Evolutionary conservation across 1,284 basidiomycete genomes (phyloP), one percentile per base, ranked within the genome.

Genomic region (Peniophora sp.): DNA sequence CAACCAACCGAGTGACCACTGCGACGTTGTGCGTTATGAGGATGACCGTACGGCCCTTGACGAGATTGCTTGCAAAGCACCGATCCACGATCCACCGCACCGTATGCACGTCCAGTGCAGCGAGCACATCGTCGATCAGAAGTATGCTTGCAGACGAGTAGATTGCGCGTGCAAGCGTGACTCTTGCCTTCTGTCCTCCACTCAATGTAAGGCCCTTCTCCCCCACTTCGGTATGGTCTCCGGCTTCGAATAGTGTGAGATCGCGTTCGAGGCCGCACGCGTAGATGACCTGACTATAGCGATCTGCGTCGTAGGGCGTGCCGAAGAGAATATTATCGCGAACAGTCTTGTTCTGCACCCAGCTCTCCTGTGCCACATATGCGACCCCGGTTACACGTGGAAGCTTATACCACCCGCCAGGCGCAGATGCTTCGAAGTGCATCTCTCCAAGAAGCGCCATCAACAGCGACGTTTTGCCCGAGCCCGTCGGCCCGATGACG

Each of bases 71-170:
- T 43, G 68, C 65, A 64, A 92, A 78, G 57, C 87, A 85, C 48
- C 88, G 78, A n/a, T 89, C 79, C 10, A 90, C 79, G 52, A 92
- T 83, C 78, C 79, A 89, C 55, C 79, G 79, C 0, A 86, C 74
- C 0, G 88, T 92, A 54, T 85, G 78, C 3, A 81, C 76, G 58
- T 79, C 78, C 2, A 81, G 64, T 10, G 78, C 78, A 3, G 78
- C 78, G 8, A 81, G 62, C 2, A 86, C 77, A 61, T 88, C 85
- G 62, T 81, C 79, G 37, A 83, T 68, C 3, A 91, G 69, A 5
- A 91, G 61, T 42, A 85, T 75, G 12, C 76, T 66, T 0, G 85
- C 78, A 12, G 64, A 62, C 23, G 81, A 81, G 62, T 88, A 88
- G 3, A 88, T 71, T 0, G 85, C 85, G 42, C 87, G 73, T 2